These are phyloP conservation scores for Purshia tridentata DNA, from an alignment of 306 rosid species.

Conservation along the genomic window DNA sequence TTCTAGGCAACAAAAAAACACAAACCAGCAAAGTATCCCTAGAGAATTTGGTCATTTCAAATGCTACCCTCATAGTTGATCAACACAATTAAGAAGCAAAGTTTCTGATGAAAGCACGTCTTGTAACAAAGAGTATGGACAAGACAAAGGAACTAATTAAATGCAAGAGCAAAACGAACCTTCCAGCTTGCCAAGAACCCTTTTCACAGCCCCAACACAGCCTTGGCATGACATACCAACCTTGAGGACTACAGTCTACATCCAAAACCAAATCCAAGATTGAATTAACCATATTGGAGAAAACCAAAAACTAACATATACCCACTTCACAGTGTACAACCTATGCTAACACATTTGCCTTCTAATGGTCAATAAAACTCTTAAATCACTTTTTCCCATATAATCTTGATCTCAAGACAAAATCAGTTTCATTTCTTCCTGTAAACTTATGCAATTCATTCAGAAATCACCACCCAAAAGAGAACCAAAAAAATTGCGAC, in stretches of 20 bases:
- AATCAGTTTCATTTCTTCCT: not conserved
- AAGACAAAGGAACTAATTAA: not conserved
- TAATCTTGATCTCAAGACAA: not conserved
- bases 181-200: slow-evolving; percentile 87
- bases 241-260: slow-evolving; percentile 86
- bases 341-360: not conserved
- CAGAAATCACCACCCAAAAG: not conserved
- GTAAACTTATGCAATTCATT: not conserved
- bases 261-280: slow-evolving; percentile 5
- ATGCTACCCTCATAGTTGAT: not conserved
- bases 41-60: not conserved
- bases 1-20: not conserved
- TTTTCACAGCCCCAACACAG: slow-evolving; percentile 86
- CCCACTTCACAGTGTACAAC: not conserved
- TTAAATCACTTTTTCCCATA: not conserved
- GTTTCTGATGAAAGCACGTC: too few relatives aligned
- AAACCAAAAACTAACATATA: slow-evolving; percentile 3
- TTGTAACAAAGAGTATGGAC: too few relatives aligned
- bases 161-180: slow-evolving; percentile 40
- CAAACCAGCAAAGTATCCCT: not conserved
- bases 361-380: not conserved
- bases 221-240: slow-evolving; percentile 95
- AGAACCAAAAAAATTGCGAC: not conserved
- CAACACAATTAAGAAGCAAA: not conserved
- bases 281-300: not conserved